Conservation (phyloP, 2,329 filamentous ascomycete genomes). For the Trematosphaeria pertusa region DNA sequence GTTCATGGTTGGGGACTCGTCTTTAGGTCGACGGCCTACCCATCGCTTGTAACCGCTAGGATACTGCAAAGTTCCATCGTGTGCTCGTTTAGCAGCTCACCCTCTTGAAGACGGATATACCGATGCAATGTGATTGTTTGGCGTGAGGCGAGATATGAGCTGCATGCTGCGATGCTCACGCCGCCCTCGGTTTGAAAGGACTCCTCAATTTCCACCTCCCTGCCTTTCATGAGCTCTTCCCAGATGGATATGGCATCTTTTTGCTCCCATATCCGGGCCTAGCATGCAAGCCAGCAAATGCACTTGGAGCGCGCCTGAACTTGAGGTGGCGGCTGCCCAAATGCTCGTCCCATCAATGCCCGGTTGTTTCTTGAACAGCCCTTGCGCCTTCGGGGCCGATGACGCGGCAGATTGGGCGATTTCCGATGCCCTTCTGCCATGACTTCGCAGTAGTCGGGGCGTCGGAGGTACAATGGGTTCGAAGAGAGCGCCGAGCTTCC, state of each 20-base stretch:
- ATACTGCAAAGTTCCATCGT: no score
- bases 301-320: conserved; percentile 25
- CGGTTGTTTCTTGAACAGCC: not conserved
- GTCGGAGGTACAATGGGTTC: conserved; percentile 29
- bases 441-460: not conserved
- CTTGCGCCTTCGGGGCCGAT: no score
- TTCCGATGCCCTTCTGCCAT: not conserved
- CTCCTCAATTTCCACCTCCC: not conserved
- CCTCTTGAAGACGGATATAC: no score
- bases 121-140: no score
- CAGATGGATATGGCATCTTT: conserved; percentile 41
- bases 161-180: not conserved
- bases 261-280: conserved; percentile 33
- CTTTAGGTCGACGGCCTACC: no score
- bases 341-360: conserved; percentile 36
- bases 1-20: no score
- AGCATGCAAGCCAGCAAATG: conserved; percentile 49
- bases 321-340: conserved; percentile 47
- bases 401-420: not conserved
- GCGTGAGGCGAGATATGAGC: no score
- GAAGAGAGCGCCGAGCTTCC: conserved; percentile 51
- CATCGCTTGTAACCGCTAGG: no score
- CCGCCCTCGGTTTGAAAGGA: not conserved
- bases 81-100: no score
- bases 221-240: conserved; percentile 35